Percentiles rank a stretch among this genome's conserved stretches.
These are phyloP conservation scores for Epichloe elymi DNA, from an alignment of 2,329 filamentous ascomycete species.

Conservation along the genomic window DNA sequence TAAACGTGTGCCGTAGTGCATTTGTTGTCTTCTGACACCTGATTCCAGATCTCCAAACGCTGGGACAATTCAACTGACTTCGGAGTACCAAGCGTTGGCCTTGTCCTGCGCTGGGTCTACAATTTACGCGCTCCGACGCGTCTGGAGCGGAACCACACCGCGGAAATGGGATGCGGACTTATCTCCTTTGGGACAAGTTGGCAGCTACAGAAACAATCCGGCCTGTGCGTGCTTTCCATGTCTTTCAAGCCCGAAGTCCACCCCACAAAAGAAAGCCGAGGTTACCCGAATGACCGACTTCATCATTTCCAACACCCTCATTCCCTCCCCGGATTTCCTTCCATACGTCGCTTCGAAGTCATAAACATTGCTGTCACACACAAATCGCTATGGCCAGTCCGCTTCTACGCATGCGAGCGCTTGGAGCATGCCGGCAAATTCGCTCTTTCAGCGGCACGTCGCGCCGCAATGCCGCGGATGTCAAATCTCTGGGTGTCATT, in stretches of 20 bases:
- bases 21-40: background rate
- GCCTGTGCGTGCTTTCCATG: too few species aligned
- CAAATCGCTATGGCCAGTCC: slow-evolving; percentile 25
- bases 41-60: background rate
- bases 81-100: too few species aligned
- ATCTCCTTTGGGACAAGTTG: background rate
- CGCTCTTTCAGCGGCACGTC: slow-evolving; percentile 59
- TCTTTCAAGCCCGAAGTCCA: background rate
- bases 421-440: slow-evolving; percentile 24
- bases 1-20: background rate
- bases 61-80: too few species aligned
- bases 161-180: background rate
- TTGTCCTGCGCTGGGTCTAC: background rate
- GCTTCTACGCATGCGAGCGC: slow-evolving; percentile 24
- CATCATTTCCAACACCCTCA: slow-evolving; percentile 5
- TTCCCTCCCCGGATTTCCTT: background rate
- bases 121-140: slow-evolving; percentile 14
- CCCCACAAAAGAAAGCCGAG: slow-evolving; percentile 23
- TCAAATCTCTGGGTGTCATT: slow-evolving; percentile 82
- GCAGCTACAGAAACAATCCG: background rate
- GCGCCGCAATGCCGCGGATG: slow-evolving; percentile 48
- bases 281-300: slow-evolving; percentile 23
- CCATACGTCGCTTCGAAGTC: background rate
- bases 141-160: slow-evolving; percentile 1
- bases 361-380: background rate